Conservation (phyloP, 352 stramenopile species). For the Globisporangium acanthophoron region DNA sequence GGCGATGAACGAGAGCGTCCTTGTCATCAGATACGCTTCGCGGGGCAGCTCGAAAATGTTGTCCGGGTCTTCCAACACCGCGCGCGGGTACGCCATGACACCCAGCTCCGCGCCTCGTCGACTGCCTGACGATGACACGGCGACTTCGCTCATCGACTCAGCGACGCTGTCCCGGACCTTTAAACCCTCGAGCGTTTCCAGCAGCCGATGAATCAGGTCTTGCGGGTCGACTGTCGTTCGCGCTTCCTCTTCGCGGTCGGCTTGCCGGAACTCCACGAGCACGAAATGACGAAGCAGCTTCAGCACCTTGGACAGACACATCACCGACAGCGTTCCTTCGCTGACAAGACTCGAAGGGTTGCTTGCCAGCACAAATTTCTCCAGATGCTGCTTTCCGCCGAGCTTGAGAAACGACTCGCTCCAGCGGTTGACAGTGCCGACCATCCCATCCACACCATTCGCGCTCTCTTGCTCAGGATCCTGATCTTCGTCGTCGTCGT, state of each 20-base stretch:
- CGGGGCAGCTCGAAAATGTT: conserved; percentile 40
- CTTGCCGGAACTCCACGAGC: conserved; percentile 34
- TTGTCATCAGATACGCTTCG: conserved; percentile 53
- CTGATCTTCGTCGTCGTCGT: conserved; percentile 14
- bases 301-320: conserved; percentile 68
- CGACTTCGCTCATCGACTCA: too few relatives aligned
- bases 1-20: conserved; percentile 43
- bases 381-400: conserved; percentile 47
- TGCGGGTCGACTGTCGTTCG: conserved; percentile 12
- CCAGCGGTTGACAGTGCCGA: conserved; percentile 44
- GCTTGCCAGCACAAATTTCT: conserved; percentile 43
- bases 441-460: conserved; percentile 19
- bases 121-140: not conserved
- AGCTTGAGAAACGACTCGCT: conserved; percentile 64
- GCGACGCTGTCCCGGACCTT: conserved; percentile 18
- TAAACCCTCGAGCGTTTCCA: conserved; percentile 35
- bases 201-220: conserved; percentile 32
- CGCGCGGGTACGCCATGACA: conserved; percentile 27
- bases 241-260: conserved; percentile 7
- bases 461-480: conserved; percentile 6
- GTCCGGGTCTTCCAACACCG: conserved; percentile 38
- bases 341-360: conserved; percentile 26
- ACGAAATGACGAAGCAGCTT: conserved; percentile 71
- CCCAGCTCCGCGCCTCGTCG: conserved; percentile 13
- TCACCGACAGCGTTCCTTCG: conserved; percentile 43